A percentile compares a stretch with the other conserved stretches of the same genome.
Evolutionary conservation across 176 grass and related monocot genomes (phyloP).

Genomic region (Eleusine coracana): DNA sequence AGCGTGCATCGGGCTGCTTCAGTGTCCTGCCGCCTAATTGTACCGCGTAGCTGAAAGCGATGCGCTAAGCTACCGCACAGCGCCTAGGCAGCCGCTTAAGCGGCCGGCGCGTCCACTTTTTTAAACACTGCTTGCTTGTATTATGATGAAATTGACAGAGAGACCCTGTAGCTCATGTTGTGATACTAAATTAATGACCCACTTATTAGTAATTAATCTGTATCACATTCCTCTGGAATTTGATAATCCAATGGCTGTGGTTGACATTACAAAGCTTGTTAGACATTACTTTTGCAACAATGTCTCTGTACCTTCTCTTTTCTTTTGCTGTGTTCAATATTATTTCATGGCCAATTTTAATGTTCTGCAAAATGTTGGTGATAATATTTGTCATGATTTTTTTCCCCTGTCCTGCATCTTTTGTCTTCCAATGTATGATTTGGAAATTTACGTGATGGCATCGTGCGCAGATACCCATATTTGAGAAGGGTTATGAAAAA

Average conservation of each 20-base stretch:
- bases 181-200: neutral
- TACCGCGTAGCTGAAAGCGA: too few species aligned
- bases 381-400: neutral
- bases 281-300: neutral
- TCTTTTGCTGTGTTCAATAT: neutral
- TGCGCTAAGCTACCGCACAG: too few species aligned
- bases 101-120: too few species aligned
- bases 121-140: neutral
- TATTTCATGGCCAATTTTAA: neutral
- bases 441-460: constrained; percentile 6
- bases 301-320: neutral
- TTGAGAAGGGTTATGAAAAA: constrained; percentile 97
- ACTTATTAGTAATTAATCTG: too few species aligned
- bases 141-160: neutral
- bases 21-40: too few species aligned
- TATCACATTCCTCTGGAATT: too few species aligned
- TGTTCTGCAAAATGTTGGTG: neutral
- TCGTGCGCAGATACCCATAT: constrained; percentile 83
- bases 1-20: too few species aligned
- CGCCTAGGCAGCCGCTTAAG: too few species aligned
- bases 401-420: neutral
- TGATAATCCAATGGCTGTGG: too few species aligned
- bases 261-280: neutral
- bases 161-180: neutral
- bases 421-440: neutral